These are phyloP conservation scores for Chytriomyces sp. DNA, from an alignment of 192 early-diverging fungal genomes.

Conservation along the genomic window DNA sequence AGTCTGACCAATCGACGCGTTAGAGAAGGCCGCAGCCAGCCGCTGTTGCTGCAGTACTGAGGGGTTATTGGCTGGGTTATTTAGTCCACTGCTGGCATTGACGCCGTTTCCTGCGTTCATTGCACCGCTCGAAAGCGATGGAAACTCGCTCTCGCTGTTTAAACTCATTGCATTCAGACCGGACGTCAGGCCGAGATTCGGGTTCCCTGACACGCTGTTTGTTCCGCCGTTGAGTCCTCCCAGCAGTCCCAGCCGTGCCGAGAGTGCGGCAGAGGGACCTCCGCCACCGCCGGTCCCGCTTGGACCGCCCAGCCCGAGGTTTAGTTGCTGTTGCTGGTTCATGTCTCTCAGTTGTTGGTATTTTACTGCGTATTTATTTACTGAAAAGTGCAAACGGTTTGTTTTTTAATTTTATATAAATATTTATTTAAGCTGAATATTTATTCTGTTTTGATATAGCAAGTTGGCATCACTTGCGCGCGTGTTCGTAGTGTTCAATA, in stretches of 20 bases:
- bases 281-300: slow-evolving; percentile 11
- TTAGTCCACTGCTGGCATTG: slow-evolving; percentile 32
- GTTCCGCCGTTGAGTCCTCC: background rate
- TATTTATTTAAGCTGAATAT: background rate
- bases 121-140: no score
- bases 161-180: no score
- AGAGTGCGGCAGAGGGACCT: slow-evolving; percentile 7
- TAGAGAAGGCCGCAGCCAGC: background rate
- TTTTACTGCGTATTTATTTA: background rate
- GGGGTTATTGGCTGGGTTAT: slow-evolving; percentile 37
- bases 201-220: no score
- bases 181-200: no score
- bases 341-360: background rate
- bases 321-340: slow-evolving; percentile 24
- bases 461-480: slow-evolving; percentile 11
- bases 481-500: slow-evolving; percentile 57
- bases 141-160: no score
- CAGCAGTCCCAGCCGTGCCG: background rate
- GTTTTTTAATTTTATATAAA: no score
- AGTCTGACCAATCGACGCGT: background rate
- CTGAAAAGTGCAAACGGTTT: background rate
- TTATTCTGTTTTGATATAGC: background rate
- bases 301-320: background rate
- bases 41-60: slow-evolving; percentile 18
- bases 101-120: background rate